Percentiles rank a stretch among this genome's conserved stretches.
Conservation (phyloP, 441 rosid genomes). For the Lepidium campestre region DNA sequence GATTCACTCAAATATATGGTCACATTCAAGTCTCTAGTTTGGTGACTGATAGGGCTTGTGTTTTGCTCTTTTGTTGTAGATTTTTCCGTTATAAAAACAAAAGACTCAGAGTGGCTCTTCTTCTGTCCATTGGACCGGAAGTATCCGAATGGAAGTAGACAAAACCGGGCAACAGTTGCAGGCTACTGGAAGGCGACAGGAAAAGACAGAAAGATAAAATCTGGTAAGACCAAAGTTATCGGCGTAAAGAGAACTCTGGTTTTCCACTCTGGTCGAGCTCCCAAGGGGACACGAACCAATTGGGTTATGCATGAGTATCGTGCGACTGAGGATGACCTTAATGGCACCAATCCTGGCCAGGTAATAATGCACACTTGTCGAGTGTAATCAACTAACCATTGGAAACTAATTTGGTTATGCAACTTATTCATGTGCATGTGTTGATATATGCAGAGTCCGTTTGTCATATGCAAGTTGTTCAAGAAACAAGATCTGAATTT, state of each 20-base stretch:
- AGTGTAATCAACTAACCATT: not conserved
- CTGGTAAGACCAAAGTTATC: constrained; percentile 50
- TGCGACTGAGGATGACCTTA: constrained; percentile 21
- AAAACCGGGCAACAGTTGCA: constrained; percentile 77
- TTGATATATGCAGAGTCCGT: constrained; percentile 47
- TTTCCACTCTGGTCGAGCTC: constrained; percentile 94
- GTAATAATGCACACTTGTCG: not conserved
- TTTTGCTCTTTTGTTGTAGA: constrained; percentile 23
- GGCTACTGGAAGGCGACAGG: constrained; percentile 99
- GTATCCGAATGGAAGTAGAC: constrained; percentile 89
- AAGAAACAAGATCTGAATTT: constrained; percentile 55
- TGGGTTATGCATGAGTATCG: constrained; percentile 96
- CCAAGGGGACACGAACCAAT: constrained; percentile 68
- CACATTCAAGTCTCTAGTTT: not conserved
- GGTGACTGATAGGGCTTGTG: not conserved
- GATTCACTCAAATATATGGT: not conserved
- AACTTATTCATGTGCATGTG: not conserved
- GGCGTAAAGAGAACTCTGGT: constrained; percentile 93
- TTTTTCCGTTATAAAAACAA: constrained; percentile 44
- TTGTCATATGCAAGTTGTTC: constrained; percentile 73
- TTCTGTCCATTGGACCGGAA: constrained; percentile 93
- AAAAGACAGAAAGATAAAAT: constrained; percentile 68
- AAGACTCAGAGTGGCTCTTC: constrained; percentile 91
- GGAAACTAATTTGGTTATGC: not conserved
- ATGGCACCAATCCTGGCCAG: constrained; percentile 29